Percentiles rank a stretch among this genome's conserved stretches.
Evolutionary conservation across 768 basidiomycete species (phyloP).

Genomic region (Mycena leptocephala): DNA sequence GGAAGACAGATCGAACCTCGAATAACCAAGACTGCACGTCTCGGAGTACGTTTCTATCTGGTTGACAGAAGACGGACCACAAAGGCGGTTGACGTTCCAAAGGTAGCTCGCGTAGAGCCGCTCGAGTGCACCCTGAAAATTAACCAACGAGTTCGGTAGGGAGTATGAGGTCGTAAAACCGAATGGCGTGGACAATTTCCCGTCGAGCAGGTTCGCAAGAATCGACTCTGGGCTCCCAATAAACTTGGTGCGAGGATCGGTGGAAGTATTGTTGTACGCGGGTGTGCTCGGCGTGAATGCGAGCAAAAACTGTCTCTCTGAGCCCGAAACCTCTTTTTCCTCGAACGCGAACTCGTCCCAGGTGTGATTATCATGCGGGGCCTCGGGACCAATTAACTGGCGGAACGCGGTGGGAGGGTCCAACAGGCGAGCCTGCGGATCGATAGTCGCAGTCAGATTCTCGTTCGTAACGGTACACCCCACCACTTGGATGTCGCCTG

Average conservation of each 20-base stretch:
- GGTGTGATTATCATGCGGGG: conserved; percentile 20
- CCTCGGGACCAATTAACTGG: conserved; percentile 7
- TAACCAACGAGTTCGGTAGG: not conserved
- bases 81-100: conserved; percentile 23
- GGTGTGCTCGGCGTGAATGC: conserved; percentile 19
- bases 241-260: not conserved
- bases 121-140: conserved; percentile 7
- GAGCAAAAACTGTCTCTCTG: conserved; percentile 28
- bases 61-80: not conserved
- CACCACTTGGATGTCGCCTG: conserved; percentile 25
- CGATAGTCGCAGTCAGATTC: conserved; percentile 25
- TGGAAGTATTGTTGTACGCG: conserved; percentile 3
- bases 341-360: conserved; percentile 28
- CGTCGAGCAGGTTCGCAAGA: conserved; percentile 2
- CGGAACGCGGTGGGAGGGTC: conserved; percentile 6
- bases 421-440: conserved; percentile 20
- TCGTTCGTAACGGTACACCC: conserved; percentile 17
- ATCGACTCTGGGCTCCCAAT: not conserved
- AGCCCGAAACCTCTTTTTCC: not conserved
- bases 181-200: not conserved
- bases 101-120: conserved; percentile 26
- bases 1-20: no score
- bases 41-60: conserved; percentile 15
- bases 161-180: not conserved
- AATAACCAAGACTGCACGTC: not conserved